Conservation (phyloP, 208 protist genomes). For the Trypanosomatidae sp. region DNA sequence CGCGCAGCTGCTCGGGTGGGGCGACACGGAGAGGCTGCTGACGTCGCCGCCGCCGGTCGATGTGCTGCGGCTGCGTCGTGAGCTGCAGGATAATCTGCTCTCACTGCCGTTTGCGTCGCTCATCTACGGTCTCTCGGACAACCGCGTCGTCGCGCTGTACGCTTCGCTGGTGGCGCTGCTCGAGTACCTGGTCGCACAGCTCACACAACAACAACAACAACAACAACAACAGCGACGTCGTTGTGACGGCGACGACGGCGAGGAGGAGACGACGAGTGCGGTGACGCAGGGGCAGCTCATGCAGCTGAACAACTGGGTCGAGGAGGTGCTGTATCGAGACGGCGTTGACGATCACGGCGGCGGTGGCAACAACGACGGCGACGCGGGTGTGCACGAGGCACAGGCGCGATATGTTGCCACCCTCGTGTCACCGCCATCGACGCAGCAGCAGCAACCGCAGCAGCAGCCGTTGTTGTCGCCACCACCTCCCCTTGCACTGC, state of each 20-base stretch:
- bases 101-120: slow-evolving; percentile 33
- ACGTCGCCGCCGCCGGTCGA: slow-evolving; percentile 17
- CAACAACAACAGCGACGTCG: no score
- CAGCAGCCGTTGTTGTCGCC: no score
- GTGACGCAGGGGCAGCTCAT: no score
- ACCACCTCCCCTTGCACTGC: no score
- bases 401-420: no score
- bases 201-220: no score
- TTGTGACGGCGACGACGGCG: neutral
- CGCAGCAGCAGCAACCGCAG: no score
- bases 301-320: no score
- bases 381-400: neutral
- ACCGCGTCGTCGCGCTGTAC: slow-evolving; percentile 53
- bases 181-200: no score
- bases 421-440: no score
- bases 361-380: neutral
- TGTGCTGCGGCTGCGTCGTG: slow-evolving; percentile 17
- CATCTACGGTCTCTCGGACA: slow-evolving; percentile 47
- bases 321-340: no score
- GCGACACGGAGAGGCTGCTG: slow-evolving; percentile 42
- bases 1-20: slow-evolving; percentile 32
- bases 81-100: slow-evolving; percentile 45
- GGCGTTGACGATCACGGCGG: neutral
- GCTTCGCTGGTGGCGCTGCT: slow-evolving; percentile 52
- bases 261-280: no score